phyloP scores from a whole-genome alignment of 2,329 filamentous ascomycete genomes.

The Venturia oleaginea region DNA sequence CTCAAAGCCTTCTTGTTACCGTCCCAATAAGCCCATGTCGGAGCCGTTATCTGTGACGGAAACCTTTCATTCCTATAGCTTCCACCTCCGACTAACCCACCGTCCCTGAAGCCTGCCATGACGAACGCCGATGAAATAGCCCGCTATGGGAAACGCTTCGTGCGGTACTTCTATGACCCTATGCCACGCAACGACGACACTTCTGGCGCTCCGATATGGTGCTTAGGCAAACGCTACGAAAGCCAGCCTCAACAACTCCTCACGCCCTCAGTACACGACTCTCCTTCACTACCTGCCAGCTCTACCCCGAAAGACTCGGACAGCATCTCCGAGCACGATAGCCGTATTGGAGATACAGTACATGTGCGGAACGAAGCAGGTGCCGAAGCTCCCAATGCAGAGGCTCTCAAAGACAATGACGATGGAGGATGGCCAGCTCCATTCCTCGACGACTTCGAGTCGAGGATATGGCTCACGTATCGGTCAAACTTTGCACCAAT shows the following conservation, averaged over 20 bases:
- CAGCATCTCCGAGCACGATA: background rate
- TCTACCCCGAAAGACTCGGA: conserved; percentile 8
- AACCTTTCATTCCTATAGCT: background rate
- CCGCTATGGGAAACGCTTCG: conserved; percentile 65
- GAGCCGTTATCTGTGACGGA: background rate
- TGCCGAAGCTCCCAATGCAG: conserved; percentile 2
- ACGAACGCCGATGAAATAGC: conserved; percentile 55
- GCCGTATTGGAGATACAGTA: conserved; percentile 9
- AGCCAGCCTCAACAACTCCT: conserved; percentile 13
- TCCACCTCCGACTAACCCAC: background rate
- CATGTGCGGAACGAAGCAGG: conserved; percentile 9
- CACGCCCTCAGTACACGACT: background rate
- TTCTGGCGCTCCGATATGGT: conserved; percentile 70
- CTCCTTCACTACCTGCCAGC: conserved; percentile 5
- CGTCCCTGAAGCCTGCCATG: background rate
- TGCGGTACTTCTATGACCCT: conserved; percentile 89
- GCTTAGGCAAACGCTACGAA: conserved; percentile 56
- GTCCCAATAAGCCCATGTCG: background rate
- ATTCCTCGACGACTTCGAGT: conserved; percentile 90
- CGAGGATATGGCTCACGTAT: conserved; percentile 93
- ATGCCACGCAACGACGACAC: conserved; percentile 70
- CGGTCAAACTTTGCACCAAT: conserved; percentile 79
- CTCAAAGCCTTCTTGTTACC: background rate
- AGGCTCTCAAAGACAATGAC: conserved; percentile 16
- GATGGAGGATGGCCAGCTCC: conserved; percentile 66